A percentile compares a stretch with the other conserved stretches of the same genome.
These are phyloP conservation scores for Schwanniomyces vanrijiae DNA, from an alignment of 805 yeast genomes.

Conservation along the genomic window DNA sequence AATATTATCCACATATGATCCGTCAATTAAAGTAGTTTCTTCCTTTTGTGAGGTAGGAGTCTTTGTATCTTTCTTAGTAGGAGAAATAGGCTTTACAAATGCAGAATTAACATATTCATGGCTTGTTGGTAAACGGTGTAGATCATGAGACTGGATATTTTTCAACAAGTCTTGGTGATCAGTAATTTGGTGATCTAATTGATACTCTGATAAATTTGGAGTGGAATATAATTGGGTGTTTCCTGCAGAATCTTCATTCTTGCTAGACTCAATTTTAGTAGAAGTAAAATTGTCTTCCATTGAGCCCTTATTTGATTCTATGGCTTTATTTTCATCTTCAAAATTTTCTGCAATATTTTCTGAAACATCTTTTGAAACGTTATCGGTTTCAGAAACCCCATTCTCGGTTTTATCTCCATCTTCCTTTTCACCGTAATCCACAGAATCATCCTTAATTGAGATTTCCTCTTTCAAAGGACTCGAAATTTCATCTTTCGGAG, in stretches of 20 bases:
- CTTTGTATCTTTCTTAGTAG: not conserved
- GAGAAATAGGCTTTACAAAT: slow-evolving; percentile 1
- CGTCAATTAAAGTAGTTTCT: not conserved
- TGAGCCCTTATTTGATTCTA: not conserved
- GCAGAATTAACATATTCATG: not conserved
- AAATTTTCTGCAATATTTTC: not conserved
- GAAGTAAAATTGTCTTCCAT: not conserved
- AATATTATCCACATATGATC: not conserved
- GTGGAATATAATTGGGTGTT: slow-evolving; percentile 28
- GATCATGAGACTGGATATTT: slow-evolving; percentile 37
- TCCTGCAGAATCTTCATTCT: not conserved
- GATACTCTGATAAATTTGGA: slow-evolving; percentile 46
- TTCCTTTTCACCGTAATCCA: slow-evolving; percentile 6
- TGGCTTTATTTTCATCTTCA: not conserved
- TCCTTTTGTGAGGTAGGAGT: not conserved
- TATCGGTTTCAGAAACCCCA: not conserved
- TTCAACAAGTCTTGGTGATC: slow-evolving; percentile 36
- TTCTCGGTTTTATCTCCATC: not conserved
- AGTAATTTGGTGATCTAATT: slow-evolving; percentile 38
- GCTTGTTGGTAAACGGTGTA: slow-evolving; percentile 24
- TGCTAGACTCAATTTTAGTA: not conserved
- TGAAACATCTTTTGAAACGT: not conserved
- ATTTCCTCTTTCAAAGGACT: slow-evolving; percentile 4
- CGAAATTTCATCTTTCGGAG: slow-evolving; percentile 5
- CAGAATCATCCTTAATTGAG: slow-evolving; percentile 5